Base-by-base conservation (phyloP, 768 basidiomycete species). In the Russula compacta region DNA sequence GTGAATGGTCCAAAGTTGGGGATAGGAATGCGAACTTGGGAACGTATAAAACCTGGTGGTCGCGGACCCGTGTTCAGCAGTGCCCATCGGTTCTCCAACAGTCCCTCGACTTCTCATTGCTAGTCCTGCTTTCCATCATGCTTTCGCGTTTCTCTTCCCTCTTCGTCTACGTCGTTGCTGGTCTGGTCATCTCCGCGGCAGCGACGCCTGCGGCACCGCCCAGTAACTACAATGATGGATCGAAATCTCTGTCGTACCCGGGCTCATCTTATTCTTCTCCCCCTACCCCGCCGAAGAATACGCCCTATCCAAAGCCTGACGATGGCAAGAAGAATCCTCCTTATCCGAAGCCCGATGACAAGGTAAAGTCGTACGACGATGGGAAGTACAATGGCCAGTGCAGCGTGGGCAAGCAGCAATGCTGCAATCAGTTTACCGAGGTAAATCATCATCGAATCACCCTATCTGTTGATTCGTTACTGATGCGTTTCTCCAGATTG, bases 11-110 rank as follows among this genome's bases (percentile, higher is more conserved):
- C 49, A 5, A 35, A 52, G 8, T 32, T 29, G 54, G 38, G 33
- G 21, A 47, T 33, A 47, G 50, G 60, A 61, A 61, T 47, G 8
- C 43, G 24, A 57, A 33, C 47, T 46, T 11, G 42, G 38, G 15
- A 6, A n/a, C 35, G 56, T 53, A 61, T 61, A 61, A 58, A 58
- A 33, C 24, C 7, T 43, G 39, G 55, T 7, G 29, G 24, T 12
- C 15, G 5, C 52, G 0, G 38, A 29, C 54, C 19, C 39, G 29
- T 47, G 51, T 53, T 58, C 50, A 24, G 32, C 61, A 62, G 61
- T 62, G 53, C 56, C 61, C 56, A 40, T 29, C 50, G 61, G 61
- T 62, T 58, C 56, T 35, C 55, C 60, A 57, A 40, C 54, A 55
- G 59, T 56, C 54, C 19, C 56, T 51, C 50, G 7, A n/a, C 42